Conservation (phyloP, 139 green algal species). For the Tetradesmus obliquus region DNA sequence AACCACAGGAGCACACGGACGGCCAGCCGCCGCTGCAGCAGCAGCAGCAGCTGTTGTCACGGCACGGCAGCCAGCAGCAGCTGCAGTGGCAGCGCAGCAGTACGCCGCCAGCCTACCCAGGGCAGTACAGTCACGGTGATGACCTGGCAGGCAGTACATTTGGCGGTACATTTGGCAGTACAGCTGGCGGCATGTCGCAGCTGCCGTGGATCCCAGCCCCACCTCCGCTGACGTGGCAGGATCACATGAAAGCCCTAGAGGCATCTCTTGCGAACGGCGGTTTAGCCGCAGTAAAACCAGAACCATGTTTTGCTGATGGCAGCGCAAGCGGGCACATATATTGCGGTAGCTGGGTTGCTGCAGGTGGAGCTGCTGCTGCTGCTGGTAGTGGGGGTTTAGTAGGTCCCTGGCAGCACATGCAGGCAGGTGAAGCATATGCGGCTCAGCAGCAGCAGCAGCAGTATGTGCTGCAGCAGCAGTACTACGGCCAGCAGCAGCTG, state of each 20-base stretch:
- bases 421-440: background rate
- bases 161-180: background rate
- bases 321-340: background rate
- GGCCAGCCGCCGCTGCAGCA: background rate
- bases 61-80: background rate
- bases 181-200: background rate
- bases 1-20: background rate
- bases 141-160: background rate
- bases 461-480: background rate
- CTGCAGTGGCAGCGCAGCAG: background rate
- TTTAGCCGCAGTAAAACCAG: background rate
- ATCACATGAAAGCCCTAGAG: slow-evolving; percentile 31
- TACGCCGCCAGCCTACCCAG: background rate
- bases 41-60: background rate
- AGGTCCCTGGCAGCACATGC: background rate
- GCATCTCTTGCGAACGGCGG: background rate
- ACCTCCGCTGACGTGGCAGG: slow-evolving; percentile 22
- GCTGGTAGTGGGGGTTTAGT: background rate
- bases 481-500: background rate
- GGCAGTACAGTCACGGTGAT: slow-evolving; percentile 13
- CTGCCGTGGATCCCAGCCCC: background rate
- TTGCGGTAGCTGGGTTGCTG: background rate
- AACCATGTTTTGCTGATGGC: background rate
- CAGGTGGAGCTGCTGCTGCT: background rate
- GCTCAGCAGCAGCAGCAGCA: background rate